Evolutionary conservation across 345 rosid genomes (phyloP).

Genomic region (Populus ilicifolia): DNA sequence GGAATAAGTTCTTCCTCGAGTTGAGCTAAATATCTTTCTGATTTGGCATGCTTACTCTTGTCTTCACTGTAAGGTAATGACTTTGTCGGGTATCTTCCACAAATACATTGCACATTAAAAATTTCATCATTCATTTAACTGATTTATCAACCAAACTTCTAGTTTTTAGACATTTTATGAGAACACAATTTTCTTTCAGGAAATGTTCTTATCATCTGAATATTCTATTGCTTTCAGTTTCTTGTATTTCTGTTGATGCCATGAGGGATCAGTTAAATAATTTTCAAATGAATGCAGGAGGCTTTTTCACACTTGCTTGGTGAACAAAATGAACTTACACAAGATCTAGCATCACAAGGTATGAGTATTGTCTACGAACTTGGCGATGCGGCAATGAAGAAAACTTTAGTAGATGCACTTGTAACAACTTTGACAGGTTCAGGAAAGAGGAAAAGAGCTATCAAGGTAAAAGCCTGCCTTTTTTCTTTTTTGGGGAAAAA

Average conservation of each 20-base stretch:
- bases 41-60: too few species aligned
- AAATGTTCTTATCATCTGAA: not conserved
- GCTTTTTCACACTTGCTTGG: conserved; percentile 88
- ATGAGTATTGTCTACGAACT: conserved; percentile 96
- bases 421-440: conserved; percentile 85
- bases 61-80: too few species aligned
- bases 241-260: not conserved
- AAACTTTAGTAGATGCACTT: conserved; percentile 79
- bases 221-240: not conserved
- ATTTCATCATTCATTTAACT: not conserved
- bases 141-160: not conserved
- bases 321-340: conserved; percentile 94
- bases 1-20: not conserved
- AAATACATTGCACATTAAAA: too few species aligned
- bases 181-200: not conserved
- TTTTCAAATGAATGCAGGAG: conserved; percentile 56
- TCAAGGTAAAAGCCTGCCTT: conserved; percentile 57
- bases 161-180: not conserved
- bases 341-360: conserved; percentile 95
- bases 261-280: not conserved
- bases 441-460: conserved; percentile 90
- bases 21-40: too few species aligned
- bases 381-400: conserved; percentile 87
- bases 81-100: too few species aligned
- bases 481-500: too few species aligned